Conservation (phyloP, 1,139 yeast species). For the Kurtzmaniella natalensis region DNA sequence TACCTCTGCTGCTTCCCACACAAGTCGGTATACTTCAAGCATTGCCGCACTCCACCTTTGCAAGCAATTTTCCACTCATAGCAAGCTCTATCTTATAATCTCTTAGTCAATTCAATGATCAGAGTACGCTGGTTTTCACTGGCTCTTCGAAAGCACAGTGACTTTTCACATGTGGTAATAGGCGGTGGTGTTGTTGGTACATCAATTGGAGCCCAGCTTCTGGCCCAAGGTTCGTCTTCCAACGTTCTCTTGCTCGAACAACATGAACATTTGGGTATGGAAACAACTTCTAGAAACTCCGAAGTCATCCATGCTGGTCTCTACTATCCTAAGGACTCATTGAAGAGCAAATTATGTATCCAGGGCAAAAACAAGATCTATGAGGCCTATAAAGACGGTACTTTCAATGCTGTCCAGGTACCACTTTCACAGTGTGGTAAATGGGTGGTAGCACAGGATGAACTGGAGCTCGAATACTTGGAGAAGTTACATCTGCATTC, state of each 20-base stretch:
- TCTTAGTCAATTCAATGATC: no score
- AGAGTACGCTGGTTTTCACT: slow-evolving; percentile 1
- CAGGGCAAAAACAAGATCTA: slow-evolving; percentile 71
- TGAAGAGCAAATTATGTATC: slow-evolving; percentile 68
- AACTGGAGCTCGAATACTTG: slow-evolving; percentile 55
- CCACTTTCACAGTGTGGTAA: slow-evolving; percentile 69
- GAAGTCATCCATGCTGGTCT: slow-evolving; percentile 93
- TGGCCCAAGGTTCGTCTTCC: slow-evolving; percentile 33
- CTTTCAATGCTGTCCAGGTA: slow-evolving; percentile 35
- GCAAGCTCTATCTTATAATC: no score
- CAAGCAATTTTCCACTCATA: no score
- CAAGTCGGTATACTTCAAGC: no score
- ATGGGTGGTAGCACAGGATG: slow-evolving; percentile 83
- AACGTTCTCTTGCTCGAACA: slow-evolving; percentile 66
- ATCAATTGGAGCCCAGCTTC: slow-evolving; percentile 72
- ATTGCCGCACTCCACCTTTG: no score
- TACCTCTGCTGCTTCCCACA: no score
- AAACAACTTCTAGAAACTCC: slow-evolving; percentile 82
- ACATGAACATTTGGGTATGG: slow-evolving; percentile 61
- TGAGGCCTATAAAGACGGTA: slow-evolving; percentile 35
- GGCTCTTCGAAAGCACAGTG: slow-evolving; percentile 18
- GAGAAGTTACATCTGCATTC: slow-evolving; percentile 50
- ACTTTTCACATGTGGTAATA: slow-evolving; percentile 73
- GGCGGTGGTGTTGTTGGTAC: slow-evolving; percentile 92
- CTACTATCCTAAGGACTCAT: slow-evolving; percentile 66